These are phyloP conservation scores for Fraxinus pennsylvanica DNA, from an alignment of 257 asterid species.

Conservation along the genomic window DNA sequence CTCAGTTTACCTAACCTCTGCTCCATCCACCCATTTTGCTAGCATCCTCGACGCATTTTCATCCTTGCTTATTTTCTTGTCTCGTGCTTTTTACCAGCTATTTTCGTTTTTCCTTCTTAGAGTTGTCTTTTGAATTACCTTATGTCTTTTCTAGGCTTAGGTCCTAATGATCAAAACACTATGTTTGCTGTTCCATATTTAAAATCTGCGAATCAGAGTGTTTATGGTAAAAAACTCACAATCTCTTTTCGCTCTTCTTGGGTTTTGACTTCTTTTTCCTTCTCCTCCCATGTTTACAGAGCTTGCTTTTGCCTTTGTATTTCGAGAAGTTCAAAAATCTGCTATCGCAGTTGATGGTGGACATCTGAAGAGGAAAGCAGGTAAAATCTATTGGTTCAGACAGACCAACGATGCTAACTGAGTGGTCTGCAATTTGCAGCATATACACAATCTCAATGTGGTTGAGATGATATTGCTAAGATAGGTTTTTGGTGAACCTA, in stretches of 20 bases:
- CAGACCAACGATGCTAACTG: neutral
- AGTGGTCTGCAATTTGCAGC: neutral
- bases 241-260: neutral
- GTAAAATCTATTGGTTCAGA: conserved; percentile 37
- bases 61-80: neutral
- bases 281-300: conserved; percentile 44
- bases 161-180: neutral
- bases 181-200: neutral
- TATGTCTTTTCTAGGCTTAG: neutral
- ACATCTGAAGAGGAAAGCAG: conserved; percentile 81
- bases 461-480: neutral
- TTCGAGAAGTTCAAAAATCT: conserved; percentile 65
- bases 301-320: conserved; percentile 85
- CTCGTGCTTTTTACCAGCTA: neutral
- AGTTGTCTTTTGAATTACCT: neutral
- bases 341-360: conserved; percentile 42
- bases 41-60: neutral
- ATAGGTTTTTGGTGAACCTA: neutral
- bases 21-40: neutral
- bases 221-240: neutral
- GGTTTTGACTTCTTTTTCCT: conserved; percentile 21
- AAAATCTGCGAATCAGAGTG: neutral
- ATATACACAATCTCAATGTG: neutral
- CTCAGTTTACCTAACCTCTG: neutral
- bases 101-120: neutral